These are phyloP conservation scores for Penicillium goetzii DNA, from an alignment of 495 filamentous ascomycete species.

Conservation along the genomic window DNA sequence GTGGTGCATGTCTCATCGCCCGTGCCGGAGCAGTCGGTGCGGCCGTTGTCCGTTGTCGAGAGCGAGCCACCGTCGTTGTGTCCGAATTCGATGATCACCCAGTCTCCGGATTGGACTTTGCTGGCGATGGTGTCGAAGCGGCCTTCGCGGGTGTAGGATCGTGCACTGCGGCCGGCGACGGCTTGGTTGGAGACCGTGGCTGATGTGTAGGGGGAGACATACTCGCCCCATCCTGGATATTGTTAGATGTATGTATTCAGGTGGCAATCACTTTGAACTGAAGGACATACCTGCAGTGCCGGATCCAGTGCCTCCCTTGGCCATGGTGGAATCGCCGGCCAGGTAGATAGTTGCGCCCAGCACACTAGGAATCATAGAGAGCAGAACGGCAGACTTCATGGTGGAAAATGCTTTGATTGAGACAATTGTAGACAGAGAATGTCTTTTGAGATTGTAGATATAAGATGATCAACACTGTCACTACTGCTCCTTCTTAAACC, in stretches of 20 bases:
- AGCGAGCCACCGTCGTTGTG: constrained; percentile 69
- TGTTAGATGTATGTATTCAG: neutral
- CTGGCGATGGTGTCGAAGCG: constrained; percentile 59
- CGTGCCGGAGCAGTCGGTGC: constrained; percentile 59
- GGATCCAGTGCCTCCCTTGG: constrained; percentile 43
- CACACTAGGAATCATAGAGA: constrained; percentile 32
- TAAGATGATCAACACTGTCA: neutral
- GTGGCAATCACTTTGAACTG: neutral
- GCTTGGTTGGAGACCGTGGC: constrained; percentile 59
- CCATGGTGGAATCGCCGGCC: constrained; percentile 63
- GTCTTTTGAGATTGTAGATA: neutral
- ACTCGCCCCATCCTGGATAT: constrained; percentile 61
- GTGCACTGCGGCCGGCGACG: constrained; percentile 60
- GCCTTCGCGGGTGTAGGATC: constrained; percentile 62
- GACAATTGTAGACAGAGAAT: neutral
- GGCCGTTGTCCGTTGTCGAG: constrained; percentile 58
- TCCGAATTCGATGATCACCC: constrained; percentile 65
- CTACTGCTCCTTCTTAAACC: neutral
- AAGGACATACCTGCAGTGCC: constrained; percentile 31
- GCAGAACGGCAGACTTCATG: constrained; percentile 34
- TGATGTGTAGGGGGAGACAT: constrained; percentile 52
- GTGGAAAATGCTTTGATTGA: neutral
- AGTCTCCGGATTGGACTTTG: constrained; percentile 54
- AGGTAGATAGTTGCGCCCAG: constrained; percentile 52
- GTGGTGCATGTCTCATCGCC: constrained; percentile 59